Conservation (phyloP, 2,329 filamentous ascomycete genomes). For the Penicillium sp. region DNA sequence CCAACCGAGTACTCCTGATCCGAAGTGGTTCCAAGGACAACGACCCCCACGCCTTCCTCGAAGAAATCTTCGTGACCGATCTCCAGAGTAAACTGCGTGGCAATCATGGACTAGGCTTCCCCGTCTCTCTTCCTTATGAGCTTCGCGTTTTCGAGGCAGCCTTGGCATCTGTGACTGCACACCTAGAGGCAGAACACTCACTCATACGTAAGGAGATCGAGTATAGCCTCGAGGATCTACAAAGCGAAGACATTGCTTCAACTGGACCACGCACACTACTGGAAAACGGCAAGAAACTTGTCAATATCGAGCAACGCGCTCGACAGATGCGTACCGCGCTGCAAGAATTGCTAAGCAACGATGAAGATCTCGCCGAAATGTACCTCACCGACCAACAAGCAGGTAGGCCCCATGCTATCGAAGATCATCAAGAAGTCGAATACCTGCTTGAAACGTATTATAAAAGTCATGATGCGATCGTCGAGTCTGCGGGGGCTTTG, state of each 20-base stretch:
- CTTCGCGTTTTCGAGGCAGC: constrained; percentile 45
- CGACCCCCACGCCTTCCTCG: constrained; percentile 21
- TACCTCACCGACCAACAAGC: constrained; percentile 41
- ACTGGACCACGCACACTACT: constrained; percentile 37
- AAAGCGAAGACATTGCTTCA: constrained; percentile 26
- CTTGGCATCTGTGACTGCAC: constrained; percentile 42
- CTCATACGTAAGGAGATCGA: constrained; percentile 30
- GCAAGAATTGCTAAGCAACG: constrained; percentile 43
- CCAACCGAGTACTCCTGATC: constrained; percentile 40
- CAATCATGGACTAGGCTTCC: constrained; percentile 23
- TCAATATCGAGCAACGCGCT: constrained; percentile 41
- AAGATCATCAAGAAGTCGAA: constrained; percentile 47
- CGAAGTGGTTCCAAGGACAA: constrained; percentile 26
- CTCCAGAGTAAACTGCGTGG: constrained; percentile 35
- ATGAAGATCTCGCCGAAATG: constrained; percentile 47
- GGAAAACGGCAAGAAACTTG: constrained; percentile 35
- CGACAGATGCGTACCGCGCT: constrained; percentile 43
- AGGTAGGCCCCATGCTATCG: constrained; percentile 36
- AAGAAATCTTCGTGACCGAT: constrained; percentile 36
- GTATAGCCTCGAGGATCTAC: constrained; percentile 29
- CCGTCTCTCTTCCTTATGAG: constrained; percentile 40
- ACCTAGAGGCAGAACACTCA: constrained; percentile 42
- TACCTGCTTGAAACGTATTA: constrained; percentile 48
- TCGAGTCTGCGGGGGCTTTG: constrained; percentile 37
- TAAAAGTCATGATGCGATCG: constrained; percentile 44